These are phyloP conservation scores for Barnettozyma salicaria DNA, from an alignment of 805 yeast species.

Conservation along the genomic window DNA sequence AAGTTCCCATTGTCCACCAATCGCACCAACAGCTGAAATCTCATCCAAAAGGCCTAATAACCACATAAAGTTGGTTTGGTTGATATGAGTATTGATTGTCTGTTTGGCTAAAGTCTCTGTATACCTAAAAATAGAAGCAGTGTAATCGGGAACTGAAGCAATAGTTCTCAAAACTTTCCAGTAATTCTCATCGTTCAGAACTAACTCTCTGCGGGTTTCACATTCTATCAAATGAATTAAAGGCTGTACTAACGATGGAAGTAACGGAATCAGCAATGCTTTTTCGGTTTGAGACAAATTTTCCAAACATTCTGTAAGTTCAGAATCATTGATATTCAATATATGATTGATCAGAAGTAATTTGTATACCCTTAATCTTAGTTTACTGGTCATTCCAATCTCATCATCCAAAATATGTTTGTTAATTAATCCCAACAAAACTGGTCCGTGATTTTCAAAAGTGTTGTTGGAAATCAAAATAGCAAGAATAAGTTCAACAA, in stretches of 20 bases:
- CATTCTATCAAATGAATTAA: conserved; percentile 9
- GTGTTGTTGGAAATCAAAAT: conserved; percentile 1
- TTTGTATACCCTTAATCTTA: conserved; percentile 48
- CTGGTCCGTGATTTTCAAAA: conserved; percentile 1
- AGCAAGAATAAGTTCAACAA: conserved; percentile 36
- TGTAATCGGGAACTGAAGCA: conserved; percentile 39
- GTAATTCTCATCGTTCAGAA: conserved; percentile 46
- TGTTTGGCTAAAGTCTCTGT: conserved; percentile 35
- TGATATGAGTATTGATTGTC: conserved; percentile 23
- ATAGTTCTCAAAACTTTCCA: conserved; percentile 50
- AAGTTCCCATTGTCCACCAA: conserved; percentile 72
- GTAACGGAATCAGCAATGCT: no score
- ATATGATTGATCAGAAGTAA: conserved; percentile 33
- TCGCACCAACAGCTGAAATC: conserved; percentile 73
- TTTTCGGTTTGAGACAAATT: no score
- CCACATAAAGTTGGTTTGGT: conserved; percentile 51
- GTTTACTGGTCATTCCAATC: conserved; percentile 13
- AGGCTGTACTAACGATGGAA: conserved; percentile 18
- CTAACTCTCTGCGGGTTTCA: conserved; percentile 15
- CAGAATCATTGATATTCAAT: no score
- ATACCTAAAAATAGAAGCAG: conserved; percentile 41
- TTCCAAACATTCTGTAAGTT: conserved; percentile 7
- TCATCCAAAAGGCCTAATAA: conserved; percentile 71
- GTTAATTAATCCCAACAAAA: conserved; percentile 24
- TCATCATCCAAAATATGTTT: conserved; percentile 20